Evolutionary conservation across 2,329 filamentous ascomycete genomes (phyloP), one percentile per base, ranked within the genome.

Genomic region (Tolypocladium tropicale): DNA sequence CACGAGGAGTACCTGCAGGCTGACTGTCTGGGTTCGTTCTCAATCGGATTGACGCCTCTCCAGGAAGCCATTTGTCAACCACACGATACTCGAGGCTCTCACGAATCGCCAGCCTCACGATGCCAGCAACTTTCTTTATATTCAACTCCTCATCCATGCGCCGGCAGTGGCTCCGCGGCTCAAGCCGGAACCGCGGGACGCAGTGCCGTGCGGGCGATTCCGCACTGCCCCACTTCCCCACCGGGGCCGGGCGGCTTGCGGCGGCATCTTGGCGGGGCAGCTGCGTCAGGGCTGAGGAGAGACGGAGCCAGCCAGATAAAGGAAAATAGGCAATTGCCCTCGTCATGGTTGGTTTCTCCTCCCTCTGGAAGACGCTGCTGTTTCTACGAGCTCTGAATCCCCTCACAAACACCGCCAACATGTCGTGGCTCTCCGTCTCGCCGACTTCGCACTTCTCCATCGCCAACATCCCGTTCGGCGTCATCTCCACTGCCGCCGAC

Each of bases 401-500:
- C 56, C 50, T 43, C 51, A 37, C 37, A 32, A 51, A 32, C 4
- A 51, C 51, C 41, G 33, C 37, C 54, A 55, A 41, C 37, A 62
- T 62, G 59, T 66, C 64, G 41, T 68, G 66, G 66, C 60, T 68
- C 34, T 34, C 59, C 48, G 62, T 68, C 55, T 51, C 62, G 21
- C 55, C 60, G 11, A 58, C 60, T 25, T 64, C 62, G 16, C 62
- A 65, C 63, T 92, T 92, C 72, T 90, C 88, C 10, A 74, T 93
- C 53, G 83, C 85, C 65, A 94, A 94, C 67, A 86, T 94, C 55
- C 89, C 89, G 1, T 93, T 93, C 65, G 89, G 89, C 64, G 84
- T 94, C 74, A 89, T 94, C 66, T 86, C 84, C 33, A 86, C 86
- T 1, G 60, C 76, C 3, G 69, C 76, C 6, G 76, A 81, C 57